Conservation (phyloP, 2,329 filamentous ascomycete genomes). For the Arthrobotrys pseudoclavata region DNA sequence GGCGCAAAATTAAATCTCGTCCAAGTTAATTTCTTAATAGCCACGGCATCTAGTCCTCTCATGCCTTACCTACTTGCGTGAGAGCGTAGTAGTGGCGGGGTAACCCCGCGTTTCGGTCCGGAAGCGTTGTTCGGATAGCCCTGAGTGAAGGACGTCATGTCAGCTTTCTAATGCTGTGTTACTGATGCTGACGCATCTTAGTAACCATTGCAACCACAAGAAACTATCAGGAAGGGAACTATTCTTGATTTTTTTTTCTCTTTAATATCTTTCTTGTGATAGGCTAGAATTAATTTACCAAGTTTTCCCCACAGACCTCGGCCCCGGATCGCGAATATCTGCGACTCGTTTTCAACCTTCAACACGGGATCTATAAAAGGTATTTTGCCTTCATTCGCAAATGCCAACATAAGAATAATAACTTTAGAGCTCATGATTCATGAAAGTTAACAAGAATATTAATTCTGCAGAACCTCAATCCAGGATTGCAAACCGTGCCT, state of each 20-base stretch:
- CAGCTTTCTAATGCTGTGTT: slow-evolving; percentile 15
- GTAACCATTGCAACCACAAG: not conserved
- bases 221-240: not conserved
- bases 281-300: not conserved
- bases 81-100: not conserved
- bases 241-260: not conserved
- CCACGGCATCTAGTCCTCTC: not conserved
- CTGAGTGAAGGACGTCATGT: not conserved
- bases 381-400: slow-evolving; percentile 7
- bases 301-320: slow-evolving; percentile 5
- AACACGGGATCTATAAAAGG: slow-evolving; percentile 8
- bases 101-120: slow-evolving; percentile 55
- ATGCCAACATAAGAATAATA: not conserved
- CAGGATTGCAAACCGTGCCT: not conserved
- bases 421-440: not conserved
- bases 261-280: slow-evolving; percentile 7
- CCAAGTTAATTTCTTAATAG: no score
- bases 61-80: not conserved
- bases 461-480: not conserved
- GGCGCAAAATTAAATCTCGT: not conserved
- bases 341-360: not conserved
- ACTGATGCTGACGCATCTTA: slow-evolving; percentile 27
- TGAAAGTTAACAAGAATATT: no score
- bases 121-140: slow-evolving; percentile 55
- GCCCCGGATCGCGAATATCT: not conserved